phyloP scores from a whole-genome alignment of 2,329 filamentous ascomycete species.

The Calonectria leucothoes region DNA sequence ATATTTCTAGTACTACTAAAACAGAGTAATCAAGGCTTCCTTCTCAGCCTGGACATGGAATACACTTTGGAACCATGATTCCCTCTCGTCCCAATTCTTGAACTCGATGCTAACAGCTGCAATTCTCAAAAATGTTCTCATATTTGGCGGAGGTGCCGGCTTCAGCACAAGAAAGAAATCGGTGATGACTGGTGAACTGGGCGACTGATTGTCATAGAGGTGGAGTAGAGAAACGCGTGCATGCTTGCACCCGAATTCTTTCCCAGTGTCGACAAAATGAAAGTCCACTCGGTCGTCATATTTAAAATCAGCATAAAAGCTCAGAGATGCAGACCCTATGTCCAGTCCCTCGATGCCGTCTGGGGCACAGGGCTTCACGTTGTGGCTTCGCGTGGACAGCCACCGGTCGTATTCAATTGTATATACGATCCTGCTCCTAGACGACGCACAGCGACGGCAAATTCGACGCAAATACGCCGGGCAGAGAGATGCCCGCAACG shows the following conservation, averaged over 20 bases:
- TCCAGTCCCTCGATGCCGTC: not conserved
- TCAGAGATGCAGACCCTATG: not conserved
- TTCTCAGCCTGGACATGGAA: not conserved
- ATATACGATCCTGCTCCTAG: not conserved
- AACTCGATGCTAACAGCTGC: not conserved
- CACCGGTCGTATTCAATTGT: not conserved
- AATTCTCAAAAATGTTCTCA: not conserved
- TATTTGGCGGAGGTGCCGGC: too few species aligned
- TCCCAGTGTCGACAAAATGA: not conserved
- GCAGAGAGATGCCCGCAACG: not conserved
- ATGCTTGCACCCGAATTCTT: not conserved
- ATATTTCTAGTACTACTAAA: not conserved
- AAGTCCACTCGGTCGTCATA: slow-evolving; percentile 5
- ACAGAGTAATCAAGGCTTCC: not conserved
- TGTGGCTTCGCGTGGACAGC: not conserved
- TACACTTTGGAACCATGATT: not conserved
- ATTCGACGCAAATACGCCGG: not conserved
- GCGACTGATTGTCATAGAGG: not conserved
- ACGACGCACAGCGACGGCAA: not conserved
- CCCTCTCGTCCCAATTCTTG: not conserved
- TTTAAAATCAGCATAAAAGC: slow-evolving; percentile 6
- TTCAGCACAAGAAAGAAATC: not conserved
- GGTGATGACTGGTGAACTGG: not conserved
- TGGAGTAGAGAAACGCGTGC: not conserved
- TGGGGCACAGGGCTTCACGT: not conserved